Evolutionary conservation across 768 basidiomycete genomes (phyloP).

Genomic region (Kwoniella mangroviensis): DNA sequence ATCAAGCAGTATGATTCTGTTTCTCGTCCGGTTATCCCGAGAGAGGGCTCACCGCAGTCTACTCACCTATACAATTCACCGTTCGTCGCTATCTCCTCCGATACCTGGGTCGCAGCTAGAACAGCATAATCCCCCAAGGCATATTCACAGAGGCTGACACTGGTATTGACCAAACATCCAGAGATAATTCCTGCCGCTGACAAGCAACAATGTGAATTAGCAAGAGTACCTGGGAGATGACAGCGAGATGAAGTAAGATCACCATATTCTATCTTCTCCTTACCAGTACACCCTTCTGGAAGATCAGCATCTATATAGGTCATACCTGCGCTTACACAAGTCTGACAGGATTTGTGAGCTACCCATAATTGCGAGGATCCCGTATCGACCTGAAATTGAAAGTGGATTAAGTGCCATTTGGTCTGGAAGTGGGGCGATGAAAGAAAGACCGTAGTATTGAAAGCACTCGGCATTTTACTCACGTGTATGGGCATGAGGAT

Average conservation of each 20-base stretch:
- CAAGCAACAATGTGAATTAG: not conserved
- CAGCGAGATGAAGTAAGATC: not conserved
- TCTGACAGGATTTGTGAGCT: slow-evolving; percentile 4
- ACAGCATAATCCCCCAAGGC: not conserved
- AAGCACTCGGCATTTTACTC: not conserved
- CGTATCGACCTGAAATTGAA: slow-evolving; percentile 7
- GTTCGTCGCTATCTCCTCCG: not conserved
- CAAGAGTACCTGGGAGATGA: no score
- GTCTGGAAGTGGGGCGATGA: no score
- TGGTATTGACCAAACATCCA: slow-evolving; percentile 4
- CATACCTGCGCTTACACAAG: not conserved
- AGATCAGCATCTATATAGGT: not conserved
- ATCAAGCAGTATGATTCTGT: no score
- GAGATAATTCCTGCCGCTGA: not conserved
- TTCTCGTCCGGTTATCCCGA: no score
- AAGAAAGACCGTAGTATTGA: not conserved
- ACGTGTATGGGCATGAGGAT: slow-evolving; percentile 5
- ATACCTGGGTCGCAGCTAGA: not conserved
- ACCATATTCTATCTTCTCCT: slow-evolving; percentile 6
- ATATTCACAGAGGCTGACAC: not conserved
- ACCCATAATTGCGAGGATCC: slow-evolving; percentile 5
- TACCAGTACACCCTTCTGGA: not conserved
- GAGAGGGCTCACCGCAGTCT: no score
- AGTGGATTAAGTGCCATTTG: not conserved
- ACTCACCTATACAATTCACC: slow-evolving; percentile 11